Conservation (phyloP, 73 alveolate genomes). For the Effrenium voratum region DNA sequence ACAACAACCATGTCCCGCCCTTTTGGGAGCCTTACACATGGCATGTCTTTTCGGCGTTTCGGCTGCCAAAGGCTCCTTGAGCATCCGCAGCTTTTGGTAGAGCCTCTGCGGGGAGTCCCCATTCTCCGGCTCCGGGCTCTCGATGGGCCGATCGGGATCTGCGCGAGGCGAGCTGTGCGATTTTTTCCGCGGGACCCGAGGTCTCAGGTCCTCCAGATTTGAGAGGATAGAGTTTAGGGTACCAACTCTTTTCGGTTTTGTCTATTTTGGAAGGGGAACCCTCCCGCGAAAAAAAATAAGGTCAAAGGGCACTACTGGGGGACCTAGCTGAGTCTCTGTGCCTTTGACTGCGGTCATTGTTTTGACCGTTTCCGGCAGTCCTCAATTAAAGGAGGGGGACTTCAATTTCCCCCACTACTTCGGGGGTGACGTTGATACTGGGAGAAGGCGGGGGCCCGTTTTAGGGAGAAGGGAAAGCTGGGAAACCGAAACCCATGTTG, state of each 20-base stretch:
- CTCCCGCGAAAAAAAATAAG: too few species aligned
- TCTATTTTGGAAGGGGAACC: background rate
- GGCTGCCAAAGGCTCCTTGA: slow-evolving; percentile 1
- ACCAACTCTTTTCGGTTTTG: background rate
- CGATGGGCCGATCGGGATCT: slow-evolving; percentile 73
- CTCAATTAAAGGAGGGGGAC: too few species aligned
- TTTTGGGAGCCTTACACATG: background rate
- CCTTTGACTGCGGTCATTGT: too few species aligned
- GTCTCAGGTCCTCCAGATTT: background rate
- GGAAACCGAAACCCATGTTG: too few species aligned
- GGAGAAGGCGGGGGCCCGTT: too few species aligned
- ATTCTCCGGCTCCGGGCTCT: slow-evolving; percentile 55
- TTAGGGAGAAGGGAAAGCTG: too few species aligned
- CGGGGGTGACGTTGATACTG: too few species aligned
- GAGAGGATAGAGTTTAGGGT: background rate
- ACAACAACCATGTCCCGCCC: background rate
- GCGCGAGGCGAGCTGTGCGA: background rate
- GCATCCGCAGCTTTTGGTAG: slow-evolving; percentile 72
- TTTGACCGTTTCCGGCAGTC: too few species aligned
- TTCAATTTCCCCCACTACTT: too few species aligned
- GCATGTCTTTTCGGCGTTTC: background rate
- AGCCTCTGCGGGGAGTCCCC: slow-evolving; percentile 88
- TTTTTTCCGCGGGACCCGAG: too few species aligned
- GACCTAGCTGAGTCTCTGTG: background rate
- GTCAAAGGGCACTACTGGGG: background rate